Evolutionary conservation across 306 rosid species (phyloP).

Genomic region (Trifolium subterraneum): DNA sequence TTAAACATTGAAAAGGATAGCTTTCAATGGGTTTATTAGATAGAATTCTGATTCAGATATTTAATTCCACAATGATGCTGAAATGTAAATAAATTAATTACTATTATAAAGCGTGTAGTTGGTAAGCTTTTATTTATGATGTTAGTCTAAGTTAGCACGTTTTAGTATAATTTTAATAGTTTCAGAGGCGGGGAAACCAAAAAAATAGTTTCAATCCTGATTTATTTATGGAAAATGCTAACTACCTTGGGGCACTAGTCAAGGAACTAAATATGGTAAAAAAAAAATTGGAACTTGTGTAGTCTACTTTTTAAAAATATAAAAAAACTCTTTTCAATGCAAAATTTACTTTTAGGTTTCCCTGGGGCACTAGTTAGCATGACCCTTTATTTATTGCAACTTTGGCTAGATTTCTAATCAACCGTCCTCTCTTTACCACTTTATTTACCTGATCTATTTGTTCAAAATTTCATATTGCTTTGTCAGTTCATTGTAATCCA

Average conservation of each 20-base stretch:
- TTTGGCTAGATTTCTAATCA: neutral
- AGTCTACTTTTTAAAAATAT: no score
- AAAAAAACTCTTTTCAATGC: no score
- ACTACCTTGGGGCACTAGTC: no score
- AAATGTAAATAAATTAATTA: conserved; percentile 11
- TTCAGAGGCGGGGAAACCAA: no score
- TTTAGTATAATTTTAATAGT: conserved; percentile 9
- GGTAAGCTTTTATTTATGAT: conserved; percentile 18
- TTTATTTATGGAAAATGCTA: neutral
- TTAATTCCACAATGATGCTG: conserved; percentile 17
- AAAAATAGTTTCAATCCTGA: neutral
- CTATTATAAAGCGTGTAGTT: neutral
- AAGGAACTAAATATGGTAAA: no score
- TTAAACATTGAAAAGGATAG: conserved; percentile 18
- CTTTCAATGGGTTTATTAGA: conserved; percentile 4
- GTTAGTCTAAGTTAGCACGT: conserved; percentile 5
- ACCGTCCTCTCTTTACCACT: conserved; percentile 21
- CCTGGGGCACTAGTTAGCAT: no score
- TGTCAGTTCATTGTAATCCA: conserved; percentile 21
- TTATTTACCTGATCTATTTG: conserved; percentile 18
- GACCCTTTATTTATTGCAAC: neutral
- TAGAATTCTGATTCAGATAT: conserved; percentile 31
- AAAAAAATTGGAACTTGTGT: no score
- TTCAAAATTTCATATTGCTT: conserved; percentile 23
- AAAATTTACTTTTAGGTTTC: no score